Base-by-base conservation (phyloP, 257 asterid species). In the Nemophila menziesii region DNA sequence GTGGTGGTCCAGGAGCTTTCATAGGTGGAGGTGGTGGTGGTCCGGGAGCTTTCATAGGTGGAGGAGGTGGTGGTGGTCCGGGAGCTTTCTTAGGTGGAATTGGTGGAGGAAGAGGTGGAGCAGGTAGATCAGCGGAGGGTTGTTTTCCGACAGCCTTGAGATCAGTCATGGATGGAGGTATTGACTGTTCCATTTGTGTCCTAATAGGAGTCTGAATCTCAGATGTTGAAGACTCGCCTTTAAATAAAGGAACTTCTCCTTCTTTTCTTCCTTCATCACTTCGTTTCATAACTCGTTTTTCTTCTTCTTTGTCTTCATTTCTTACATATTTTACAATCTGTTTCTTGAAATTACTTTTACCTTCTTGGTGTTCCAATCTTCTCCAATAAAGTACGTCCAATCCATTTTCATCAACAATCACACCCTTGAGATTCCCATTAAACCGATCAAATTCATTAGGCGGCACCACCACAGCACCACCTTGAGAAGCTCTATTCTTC, bases 381-480 rank as follows among this genome's bases (percentile, higher is more conserved):
- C 65, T 81, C 98, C 96, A 90, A 43, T 90, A 90, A 51, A 90
- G 49, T 21, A 90, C 98, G 54, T 90, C 98, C 73, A 90, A 44
- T 1, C 98, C 98, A 52, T 81, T 60, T 59, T 84, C 98, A 55
- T 84, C 98, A 5, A 89, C 93, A 17, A 89, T 81, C 46, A 89
- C 55, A 12, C 92, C 98, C 51, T 78, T 85, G 13, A 89, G 48
- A 27, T 84, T 72, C 3, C 96, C 87, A 11, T 64, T 54, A 54
- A 78, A 72, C 44, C 77, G 51, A 49, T 42, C 29, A 18, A 89
- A 78, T 33, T 55, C 66, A 48, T 42, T 49, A 20, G 33, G 61
- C 3, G 55, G 64, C 54, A 39, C 64, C 57, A 34, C 52, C 55
- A 40, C 64, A 0, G 70, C 58, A 19, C 16, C 19, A 14, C 38